Evolutionary conservation across 1,284 basidiomycete species (phyloP), one percentile per base, ranked within the genome.

Genomic region (Leccinum subspadiceum): DNA sequence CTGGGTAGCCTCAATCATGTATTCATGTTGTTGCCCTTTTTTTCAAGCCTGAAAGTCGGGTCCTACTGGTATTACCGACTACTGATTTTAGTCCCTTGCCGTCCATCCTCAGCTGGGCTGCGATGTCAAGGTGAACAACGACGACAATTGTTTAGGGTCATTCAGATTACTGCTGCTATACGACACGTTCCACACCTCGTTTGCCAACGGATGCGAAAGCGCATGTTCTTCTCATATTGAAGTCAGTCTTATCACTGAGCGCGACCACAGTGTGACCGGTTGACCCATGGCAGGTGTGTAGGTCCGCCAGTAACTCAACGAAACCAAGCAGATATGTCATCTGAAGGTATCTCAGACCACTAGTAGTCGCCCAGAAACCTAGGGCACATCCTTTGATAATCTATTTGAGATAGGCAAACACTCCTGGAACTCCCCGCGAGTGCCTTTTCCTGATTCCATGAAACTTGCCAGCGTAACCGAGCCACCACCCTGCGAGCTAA

Each of bases 391-490:
- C 5, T 44, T n/a, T 41, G n/a, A 41, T 9, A 41, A 6, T n/a
- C n/a, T 20, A 10, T 44, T 44, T 12, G 41, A 17, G 41, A 44
- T 6, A 6, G 8, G 17, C 41, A 44, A 17, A 44, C 41, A 5
- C 41, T 44, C 41, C 41, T 17, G n/a, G 9, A 44, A 44, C 17
- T 17, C n/a, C 8, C 41, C 41, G 17, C 17, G 41, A 17, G 9
- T 10, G 41, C n/a, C 3, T 9, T 17, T 17, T 17, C 41, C 17
- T 10, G 41, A 44, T 44, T 8, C 73, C 76, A 1, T 72, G 73
- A 33, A 22, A 22, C 20, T 22, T 22, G 20, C 44, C 22, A 13
- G 12, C 5, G 22, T 13, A 8, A 24, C 12, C 22, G 22, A 49
- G 22, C 20, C 46, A 20, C 46, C 22, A 13, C 5, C 39, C 17